These are phyloP conservation scores for Penicillium brasilianum DNA, from an alignment of 2,329 filamentous ascomycete species.

Conservation along the genomic window DNA sequence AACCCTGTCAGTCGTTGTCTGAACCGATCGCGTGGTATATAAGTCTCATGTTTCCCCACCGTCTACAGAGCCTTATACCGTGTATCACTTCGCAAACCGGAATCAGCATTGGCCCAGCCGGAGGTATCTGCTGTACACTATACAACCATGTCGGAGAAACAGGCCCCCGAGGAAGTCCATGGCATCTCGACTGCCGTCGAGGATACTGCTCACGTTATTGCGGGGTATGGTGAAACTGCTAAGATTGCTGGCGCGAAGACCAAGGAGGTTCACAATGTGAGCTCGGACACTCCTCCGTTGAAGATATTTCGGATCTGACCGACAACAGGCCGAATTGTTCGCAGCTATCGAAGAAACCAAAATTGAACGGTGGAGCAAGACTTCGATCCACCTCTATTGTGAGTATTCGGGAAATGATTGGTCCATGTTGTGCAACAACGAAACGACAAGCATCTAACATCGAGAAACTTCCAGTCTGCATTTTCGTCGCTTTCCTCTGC, in stretches of 20 bases:
- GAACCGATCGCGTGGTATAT: conserved; percentile 23
- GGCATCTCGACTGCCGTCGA: conserved; percentile 27
- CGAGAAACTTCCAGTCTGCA: conserved; percentile 39
- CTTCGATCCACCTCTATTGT: conserved; percentile 40
- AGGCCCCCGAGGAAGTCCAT: conserved; percentile 25
- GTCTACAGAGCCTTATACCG: conserved; percentile 9
- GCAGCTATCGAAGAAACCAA: conserved; percentile 55
- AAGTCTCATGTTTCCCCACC: conserved; percentile 22
- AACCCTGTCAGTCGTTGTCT: background rate
- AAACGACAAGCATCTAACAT: conserved; percentile 25
- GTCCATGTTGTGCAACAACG: background rate
- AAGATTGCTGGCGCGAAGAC: conserved; percentile 43
- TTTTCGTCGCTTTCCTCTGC: conserved; percentile 49
- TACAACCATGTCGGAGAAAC: conserved; percentile 27
- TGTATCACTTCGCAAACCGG: conserved; percentile 7
- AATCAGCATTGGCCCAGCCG: conserved; percentile 3
- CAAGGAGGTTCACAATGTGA: conserved; percentile 51
- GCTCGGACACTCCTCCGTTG: conserved; percentile 18
- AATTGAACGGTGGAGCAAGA: conserved; percentile 43
- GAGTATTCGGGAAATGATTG: conserved; percentile 13
- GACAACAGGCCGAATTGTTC: conserved; percentile 53
- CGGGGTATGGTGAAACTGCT: conserved; percentile 31
- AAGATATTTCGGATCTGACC: background rate
- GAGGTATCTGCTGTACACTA: background rate
- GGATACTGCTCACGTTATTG: conserved; percentile 21